phyloP scores from a whole-genome alignment of 2,329 filamentous ascomycete genomes.

The Beauveria rudraprayagi region DNA sequence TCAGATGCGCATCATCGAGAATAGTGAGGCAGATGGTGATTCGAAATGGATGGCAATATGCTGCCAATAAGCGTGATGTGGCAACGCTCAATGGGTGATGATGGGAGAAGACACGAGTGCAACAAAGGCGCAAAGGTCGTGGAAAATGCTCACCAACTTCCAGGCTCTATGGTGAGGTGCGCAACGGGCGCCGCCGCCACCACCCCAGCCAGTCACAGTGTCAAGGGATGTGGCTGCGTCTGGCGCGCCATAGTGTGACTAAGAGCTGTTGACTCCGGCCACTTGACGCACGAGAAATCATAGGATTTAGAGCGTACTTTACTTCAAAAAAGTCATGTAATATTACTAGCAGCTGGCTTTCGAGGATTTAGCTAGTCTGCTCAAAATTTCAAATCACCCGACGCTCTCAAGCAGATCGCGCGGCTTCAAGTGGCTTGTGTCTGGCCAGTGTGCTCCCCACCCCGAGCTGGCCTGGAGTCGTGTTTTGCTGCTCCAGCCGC shows the following conservation, averaged over 20 bases:
- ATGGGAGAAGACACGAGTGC: background rate
- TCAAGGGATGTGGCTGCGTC: conserved; percentile 9
- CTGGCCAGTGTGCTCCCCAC: conserved; percentile 4
- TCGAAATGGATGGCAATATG: background rate
- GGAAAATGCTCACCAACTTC: background rate
- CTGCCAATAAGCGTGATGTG: background rate
- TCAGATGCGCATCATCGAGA: conserved; percentile 5
- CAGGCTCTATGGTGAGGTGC: background rate
- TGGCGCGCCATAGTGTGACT: background rate
- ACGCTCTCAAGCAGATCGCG: background rate
- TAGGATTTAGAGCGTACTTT: too few species aligned
- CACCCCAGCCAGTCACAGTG: background rate
- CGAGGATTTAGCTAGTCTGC: too few species aligned
- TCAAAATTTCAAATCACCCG: background rate
- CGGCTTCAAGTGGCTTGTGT: background rate
- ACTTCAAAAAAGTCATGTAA: too few species aligned
- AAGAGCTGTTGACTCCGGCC: background rate
- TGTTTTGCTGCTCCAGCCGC: conserved; percentile 5
- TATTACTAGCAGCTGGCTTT: too few species aligned
- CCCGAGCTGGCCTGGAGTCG: background rate
- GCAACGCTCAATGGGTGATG: conserved; percentile 4
- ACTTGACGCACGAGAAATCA: background rate
- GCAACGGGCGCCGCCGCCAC: background rate
- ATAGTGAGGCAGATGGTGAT: background rate
- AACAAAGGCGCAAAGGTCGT: background rate